phyloP scores from a whole-genome alignment of 768 basidiomycete species.

The Lactarius evosmus region DNA sequence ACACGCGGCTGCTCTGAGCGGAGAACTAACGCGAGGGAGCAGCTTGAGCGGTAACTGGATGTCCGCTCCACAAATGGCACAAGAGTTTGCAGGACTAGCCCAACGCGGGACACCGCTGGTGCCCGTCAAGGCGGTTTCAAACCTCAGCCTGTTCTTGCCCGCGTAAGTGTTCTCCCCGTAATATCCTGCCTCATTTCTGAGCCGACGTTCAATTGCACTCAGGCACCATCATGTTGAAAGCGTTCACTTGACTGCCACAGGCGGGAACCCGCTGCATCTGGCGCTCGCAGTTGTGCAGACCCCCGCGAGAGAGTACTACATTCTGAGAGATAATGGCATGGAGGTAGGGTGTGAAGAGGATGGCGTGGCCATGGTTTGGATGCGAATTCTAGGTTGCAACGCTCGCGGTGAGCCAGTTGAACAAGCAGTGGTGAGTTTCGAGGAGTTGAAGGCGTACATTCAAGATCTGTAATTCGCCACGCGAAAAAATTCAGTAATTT shows the following conservation, averaged over 20 bases:
- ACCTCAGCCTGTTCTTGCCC: constrained; percentile 61
- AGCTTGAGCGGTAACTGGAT: constrained; percentile 71
- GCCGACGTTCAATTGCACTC: not conserved
- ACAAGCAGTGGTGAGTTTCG: constrained; percentile 11
- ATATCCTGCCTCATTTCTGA: not conserved
- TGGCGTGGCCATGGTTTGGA: constrained; percentile 63
- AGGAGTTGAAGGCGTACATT: constrained; percentile 18
- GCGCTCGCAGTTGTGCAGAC: constrained; percentile 73
- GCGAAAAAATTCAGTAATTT: not conserved
- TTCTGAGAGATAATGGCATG: constrained; percentile 74
- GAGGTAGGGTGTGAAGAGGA: constrained; percentile 75
- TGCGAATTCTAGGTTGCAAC: constrained; percentile 52
- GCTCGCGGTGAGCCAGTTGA: constrained; percentile 11
- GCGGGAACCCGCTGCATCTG: constrained; percentile 48
- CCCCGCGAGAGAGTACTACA: constrained; percentile 60
- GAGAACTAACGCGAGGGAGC: not conserved
- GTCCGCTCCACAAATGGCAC: constrained; percentile 66
- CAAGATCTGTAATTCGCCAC: constrained; percentile 2
- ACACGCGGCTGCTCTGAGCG: not conserved
- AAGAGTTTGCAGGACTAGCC: constrained; percentile 57
- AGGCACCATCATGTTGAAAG: constrained; percentile 80
- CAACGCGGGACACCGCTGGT: constrained; percentile 15
- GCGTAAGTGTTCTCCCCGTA: constrained; percentile 42
- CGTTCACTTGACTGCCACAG: constrained; percentile 54
- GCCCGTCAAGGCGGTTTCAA: constrained; percentile 29